A percentile compares a stretch with the other conserved stretches of the same genome.
phyloP scores from a whole-genome alignment of 805 yeast genomes.

The Isabelozyma gotoi region DNA sequence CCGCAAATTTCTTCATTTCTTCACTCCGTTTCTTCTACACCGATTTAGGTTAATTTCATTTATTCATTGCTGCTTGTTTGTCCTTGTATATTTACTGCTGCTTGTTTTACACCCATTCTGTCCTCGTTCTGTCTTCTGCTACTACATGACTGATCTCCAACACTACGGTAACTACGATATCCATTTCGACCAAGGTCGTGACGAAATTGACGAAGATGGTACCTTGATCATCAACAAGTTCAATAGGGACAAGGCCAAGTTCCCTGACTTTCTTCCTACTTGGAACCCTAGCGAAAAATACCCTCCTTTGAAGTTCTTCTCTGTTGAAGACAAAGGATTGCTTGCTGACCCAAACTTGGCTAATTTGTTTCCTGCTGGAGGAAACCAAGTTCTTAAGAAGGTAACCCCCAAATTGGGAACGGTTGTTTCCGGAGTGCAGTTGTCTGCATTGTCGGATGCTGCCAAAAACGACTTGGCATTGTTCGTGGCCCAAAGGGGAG shows the following conservation, averaged over 20 bases:
- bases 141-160: constrained; percentile 6
- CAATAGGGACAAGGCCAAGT: constrained; percentile 30
- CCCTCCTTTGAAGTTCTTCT: constrained; percentile 54
- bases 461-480: constrained; percentile 72
- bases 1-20: too few species aligned
- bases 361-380: constrained; percentile 46
- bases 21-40: background rate
- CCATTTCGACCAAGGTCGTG: constrained; percentile 53
- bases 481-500: constrained; percentile 67
- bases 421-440: constrained; percentile 59
- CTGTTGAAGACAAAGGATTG: constrained; percentile 61
- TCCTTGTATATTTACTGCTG: background rate
- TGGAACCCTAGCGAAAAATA: constrained; percentile 62
- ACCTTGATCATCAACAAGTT: constrained; percentile 45
- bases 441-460: constrained; percentile 49
- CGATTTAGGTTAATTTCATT: background rate
- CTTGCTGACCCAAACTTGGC: constrained; percentile 60
- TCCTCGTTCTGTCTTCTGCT: background rate
- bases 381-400: constrained; percentile 25
- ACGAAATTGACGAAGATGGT: constrained; percentile 49
- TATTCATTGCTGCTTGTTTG: background rate
- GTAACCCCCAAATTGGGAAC: constrained; percentile 73
- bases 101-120: background rate
- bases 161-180: constrained; percentile 39
- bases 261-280: constrained; percentile 64